Evolutionary conservation across 164 flowering plant genomes (phyloP).

Genomic region (Buxus sempervirens): DNA sequence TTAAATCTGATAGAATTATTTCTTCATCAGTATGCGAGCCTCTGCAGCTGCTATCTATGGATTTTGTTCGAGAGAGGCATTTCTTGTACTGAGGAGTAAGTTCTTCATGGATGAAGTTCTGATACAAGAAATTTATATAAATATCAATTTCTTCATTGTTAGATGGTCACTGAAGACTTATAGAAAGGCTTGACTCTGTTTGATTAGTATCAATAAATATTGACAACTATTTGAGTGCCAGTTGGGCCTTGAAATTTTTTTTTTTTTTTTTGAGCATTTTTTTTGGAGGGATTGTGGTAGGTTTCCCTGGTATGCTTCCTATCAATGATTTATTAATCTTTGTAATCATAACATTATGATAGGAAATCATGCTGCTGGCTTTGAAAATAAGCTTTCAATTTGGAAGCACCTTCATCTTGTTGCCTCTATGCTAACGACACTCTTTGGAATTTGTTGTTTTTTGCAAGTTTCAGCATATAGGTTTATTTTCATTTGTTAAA

Average conservation of each 20-base stretch:
- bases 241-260: background rate
- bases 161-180: background rate
- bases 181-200: conserved; percentile 1
- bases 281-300: background rate
- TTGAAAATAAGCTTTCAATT: background rate
- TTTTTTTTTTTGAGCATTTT: background rate
- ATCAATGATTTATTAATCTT: background rate
- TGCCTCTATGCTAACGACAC: background rate
- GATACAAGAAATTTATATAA: conserved; percentile 6
- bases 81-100: conserved; percentile 11
- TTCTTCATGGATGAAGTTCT: conserved; percentile 15
- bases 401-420: background rate
- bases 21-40: conserved; percentile 49
- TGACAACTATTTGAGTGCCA: background rate
- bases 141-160: conserved; percentile 8
- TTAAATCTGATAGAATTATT: conserved; percentile 30
- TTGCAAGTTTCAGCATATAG: background rate
- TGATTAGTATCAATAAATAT: conserved; percentile 1
- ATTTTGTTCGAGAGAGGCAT: conserved; percentile 25
- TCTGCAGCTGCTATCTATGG: conserved; percentile 38
- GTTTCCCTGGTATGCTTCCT: background rate
- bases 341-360: conserved; percentile 5
- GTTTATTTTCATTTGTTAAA: background rate
- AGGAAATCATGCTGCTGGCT: background rate
- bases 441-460: background rate